Conservation (phyloP, 441 rosid genomes). For the Syzygium syzygioides region DNA sequence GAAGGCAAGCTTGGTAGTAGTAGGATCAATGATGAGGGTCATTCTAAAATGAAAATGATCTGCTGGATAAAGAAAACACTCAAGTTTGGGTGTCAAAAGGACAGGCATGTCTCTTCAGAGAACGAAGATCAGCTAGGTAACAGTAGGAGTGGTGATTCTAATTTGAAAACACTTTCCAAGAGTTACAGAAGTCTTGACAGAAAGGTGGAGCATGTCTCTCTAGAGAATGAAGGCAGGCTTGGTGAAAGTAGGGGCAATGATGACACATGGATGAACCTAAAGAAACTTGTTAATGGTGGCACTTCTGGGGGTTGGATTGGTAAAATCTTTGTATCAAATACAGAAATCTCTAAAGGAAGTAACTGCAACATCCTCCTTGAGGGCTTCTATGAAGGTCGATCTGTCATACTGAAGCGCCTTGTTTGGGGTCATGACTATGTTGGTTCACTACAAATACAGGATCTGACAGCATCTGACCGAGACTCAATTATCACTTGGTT, state of each 20-base stretch:
- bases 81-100: too few species aligned
- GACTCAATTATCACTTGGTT: neutral
- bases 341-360: slow-evolving; percentile 91
- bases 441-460: neutral
- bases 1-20: too few species aligned
- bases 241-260: slow-evolving; percentile 25
- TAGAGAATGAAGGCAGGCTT: slow-evolving; percentile 25
- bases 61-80: too few species aligned
- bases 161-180: neutral
- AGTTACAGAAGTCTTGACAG: slow-evolving; percentile 25
- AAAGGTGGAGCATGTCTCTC: slow-evolving; percentile 19
- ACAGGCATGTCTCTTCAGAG: too few species aligned
- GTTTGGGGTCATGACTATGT: slow-evolving; percentile 45
- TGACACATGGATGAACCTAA: slow-evolving; percentile 35
- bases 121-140: too few species aligned
- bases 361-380: slow-evolving; percentile 79
- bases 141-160: neutral
- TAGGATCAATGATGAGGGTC: too few species aligned
- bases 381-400: slow-evolving; percentile 80
- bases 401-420: slow-evolving; percentile 92
- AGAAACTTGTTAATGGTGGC: slow-evolving; percentile 29
- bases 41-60: too few species aligned
- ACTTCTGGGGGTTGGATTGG: slow-evolving; percentile 62
- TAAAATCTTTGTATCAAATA: slow-evolving; percentile 57
- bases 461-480: neutral